Evolutionary conservation across 2,329 filamentous ascomycete genomes (phyloP).

Genomic region (Arthrobotrys sinensis): DNA sequence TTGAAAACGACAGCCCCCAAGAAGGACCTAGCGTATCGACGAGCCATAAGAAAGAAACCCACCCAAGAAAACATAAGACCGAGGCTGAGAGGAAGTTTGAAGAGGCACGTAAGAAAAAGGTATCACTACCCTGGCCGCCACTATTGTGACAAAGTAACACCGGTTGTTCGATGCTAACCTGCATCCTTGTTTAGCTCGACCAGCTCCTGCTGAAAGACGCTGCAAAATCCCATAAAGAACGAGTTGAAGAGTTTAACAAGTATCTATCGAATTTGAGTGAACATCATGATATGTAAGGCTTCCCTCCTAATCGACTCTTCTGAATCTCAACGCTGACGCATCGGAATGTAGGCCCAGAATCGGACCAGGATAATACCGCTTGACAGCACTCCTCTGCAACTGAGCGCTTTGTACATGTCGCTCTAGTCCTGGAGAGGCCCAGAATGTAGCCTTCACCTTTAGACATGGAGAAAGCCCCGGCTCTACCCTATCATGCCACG

Average conservation of each 20-base stretch:
- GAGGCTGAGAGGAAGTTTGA: constrained; percentile 52
- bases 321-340: not conserved
- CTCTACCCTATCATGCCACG: not conserved
- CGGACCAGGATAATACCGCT: constrained; percentile 72
- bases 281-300: constrained; percentile 89
- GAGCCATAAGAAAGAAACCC: not conserved
- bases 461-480: not conserved
- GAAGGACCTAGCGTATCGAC: not conserved
- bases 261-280: constrained; percentile 93
- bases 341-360: constrained; percentile 69
- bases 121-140: constrained; percentile 1
- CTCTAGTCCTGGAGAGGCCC: too few species aligned
- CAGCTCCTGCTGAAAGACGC: constrained; percentile 84
- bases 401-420: not conserved
- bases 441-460: not conserved
- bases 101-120: constrained; percentile 53
- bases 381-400: constrained; percentile 65
- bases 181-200: constrained; percentile 75
- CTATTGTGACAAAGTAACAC: not conserved
- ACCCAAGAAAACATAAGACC: constrained; percentile 22
- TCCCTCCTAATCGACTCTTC: not conserved
- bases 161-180: not conserved
- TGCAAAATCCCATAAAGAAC: constrained; percentile 95
- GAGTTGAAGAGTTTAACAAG: constrained; percentile 94
- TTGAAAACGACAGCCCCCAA: not conserved